These are phyloP conservation scores for Crassisporium funariophilum DNA, from an alignment of 768 basidiomycete genomes.

Conservation along the genomic window DNA sequence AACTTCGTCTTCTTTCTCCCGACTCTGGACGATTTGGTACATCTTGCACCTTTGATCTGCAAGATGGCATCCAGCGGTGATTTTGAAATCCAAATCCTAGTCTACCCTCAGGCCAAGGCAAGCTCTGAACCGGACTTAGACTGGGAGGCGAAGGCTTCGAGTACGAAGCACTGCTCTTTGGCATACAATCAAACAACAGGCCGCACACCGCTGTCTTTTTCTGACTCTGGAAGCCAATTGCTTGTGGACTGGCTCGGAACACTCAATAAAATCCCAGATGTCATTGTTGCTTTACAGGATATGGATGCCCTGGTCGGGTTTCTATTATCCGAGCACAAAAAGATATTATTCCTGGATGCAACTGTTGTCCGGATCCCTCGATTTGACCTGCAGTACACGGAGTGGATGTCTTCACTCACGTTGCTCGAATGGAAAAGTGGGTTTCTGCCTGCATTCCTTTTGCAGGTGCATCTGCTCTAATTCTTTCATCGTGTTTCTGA, in stretches of 20 bases:
- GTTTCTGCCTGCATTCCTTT: conserved; percentile 5
- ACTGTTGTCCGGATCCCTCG: conserved; percentile 24
- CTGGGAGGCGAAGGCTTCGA: conserved; percentile 5
- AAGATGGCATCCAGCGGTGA: conserved; percentile 12
- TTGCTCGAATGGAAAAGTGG: conserved; percentile 62
- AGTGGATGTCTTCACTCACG: conserved; percentile 36
- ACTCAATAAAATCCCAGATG: not conserved
- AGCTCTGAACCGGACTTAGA: no score
- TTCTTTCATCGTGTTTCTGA: no score
- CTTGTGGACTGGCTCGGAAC: conserved; percentile 10
- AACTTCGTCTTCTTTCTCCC: conserved; percentile 23
- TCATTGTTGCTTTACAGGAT: conserved; percentile 14
- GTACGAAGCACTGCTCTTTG: conserved; percentile 9
- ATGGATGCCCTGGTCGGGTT: conserved; percentile 13
- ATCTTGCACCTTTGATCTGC: conserved; percentile 21
- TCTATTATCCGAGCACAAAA: conserved; percentile 4
- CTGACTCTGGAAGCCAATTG: not conserved
- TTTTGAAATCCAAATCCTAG: conserved; percentile 13
- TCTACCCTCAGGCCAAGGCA: conserved; percentile 8
- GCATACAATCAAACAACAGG: conserved; percentile 11
- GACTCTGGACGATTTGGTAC: conserved; percentile 14
- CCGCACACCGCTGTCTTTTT: conserved; percentile 5
- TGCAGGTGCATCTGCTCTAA: conserved; percentile 18
- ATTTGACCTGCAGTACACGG: conserved; percentile 23
- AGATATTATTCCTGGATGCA: conserved; percentile 3